Base-by-base conservation (phyloP, 495 filamentous ascomycete genomes). In the Podospora sp. region DNA sequence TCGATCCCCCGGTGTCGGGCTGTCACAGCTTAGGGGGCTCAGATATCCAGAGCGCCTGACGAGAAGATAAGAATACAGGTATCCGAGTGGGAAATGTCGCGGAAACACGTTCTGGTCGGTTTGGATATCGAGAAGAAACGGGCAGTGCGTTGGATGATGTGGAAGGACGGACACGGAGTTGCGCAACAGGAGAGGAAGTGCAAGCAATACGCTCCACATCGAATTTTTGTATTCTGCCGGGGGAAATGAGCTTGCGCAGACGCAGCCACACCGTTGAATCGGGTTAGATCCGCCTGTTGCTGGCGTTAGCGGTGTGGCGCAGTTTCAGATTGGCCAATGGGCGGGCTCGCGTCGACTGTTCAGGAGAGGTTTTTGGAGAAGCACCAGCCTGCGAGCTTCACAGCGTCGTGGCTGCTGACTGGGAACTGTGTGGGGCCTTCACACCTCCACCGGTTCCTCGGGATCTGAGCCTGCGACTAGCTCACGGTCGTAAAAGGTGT, bases 281-380 rank as follows among this genome's bases (percentile, higher is more conserved):
- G 58, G 58, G 58, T 40, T 61, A 61, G 58, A 6, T 27, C 24
- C 14, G n/a, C 12, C 8, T 8, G 12, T 46, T 14, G 16, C 11
- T 18, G 40, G 27, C 7, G 21, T 24, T 18, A 12, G 36, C 36
- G 36, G 25, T 62, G 60, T 62, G 33, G 35, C 36, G 60, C 60
- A 62, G 27, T 40, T 62, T 51, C 24, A 62, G 24, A 66, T 66
- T 66, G 65, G 57, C 59, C 65, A 66, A 66, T 66, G 36, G n/a
- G 57, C 46, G 5, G 46, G 40, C 16, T 14, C 40, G 14, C 16
- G 11, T 46, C 35, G 6, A 1, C 60, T 22, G 18, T 33, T 25
- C 12, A 49, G 60, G 22, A 35, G 11, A 18, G 33, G 3, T 59
- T 33, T 33, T 59, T 6, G 20, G 35, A 11, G 7, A 59, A 24